Evolutionary conservation across 1,284 basidiomycete genomes (phyloP).

Genomic region (Ganoderma lucidum): DNA sequence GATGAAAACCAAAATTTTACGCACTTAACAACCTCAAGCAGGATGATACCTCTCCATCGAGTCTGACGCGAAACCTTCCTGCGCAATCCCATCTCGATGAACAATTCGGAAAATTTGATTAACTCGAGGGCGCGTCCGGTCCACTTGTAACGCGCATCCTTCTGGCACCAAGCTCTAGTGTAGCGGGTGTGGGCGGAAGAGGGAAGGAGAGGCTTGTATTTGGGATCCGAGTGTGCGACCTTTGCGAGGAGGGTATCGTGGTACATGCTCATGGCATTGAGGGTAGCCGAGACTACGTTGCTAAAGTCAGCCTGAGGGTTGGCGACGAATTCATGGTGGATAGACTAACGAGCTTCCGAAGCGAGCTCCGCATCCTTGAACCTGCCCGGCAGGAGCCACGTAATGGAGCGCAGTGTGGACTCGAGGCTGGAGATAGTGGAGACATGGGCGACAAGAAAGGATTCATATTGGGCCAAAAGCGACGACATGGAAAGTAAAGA

Average conservation of each 20-base stretch:
- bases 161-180: constrained; percentile 84
- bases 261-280: constrained; percentile 85
- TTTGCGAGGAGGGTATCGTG: constrained; percentile 85
- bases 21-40: constrained; percentile 85
- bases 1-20: constrained; percentile 35
- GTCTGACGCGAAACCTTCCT: constrained; percentile 68
- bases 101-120: constrained; percentile 79
- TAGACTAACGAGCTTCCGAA: constrained; percentile 85
- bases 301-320: constrained; percentile 22
- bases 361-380: constrained; percentile 97
- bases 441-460: constrained; percentile 84
- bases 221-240: constrained; percentile 68
- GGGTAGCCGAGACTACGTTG: constrained; percentile 67
- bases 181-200: constrained; percentile 78
- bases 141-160: constrained; percentile 75
- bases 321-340: constrained; percentile 8
- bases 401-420: constrained; percentile 87
- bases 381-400: constrained; percentile 94
- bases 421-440: constrained; percentile 89
- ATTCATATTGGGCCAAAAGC: constrained; percentile 73
- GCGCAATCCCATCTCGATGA: constrained; percentile 87
- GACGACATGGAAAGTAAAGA: constrained; percentile 51
- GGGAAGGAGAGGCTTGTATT: constrained; percentile 74
- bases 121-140: constrained; percentile 77
- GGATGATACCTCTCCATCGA: constrained; percentile 76